These are phyloP conservation scores for Vitis labrusca DNA, from an alignment of 164 flowering plant species.

Conservation along the genomic window DNA sequence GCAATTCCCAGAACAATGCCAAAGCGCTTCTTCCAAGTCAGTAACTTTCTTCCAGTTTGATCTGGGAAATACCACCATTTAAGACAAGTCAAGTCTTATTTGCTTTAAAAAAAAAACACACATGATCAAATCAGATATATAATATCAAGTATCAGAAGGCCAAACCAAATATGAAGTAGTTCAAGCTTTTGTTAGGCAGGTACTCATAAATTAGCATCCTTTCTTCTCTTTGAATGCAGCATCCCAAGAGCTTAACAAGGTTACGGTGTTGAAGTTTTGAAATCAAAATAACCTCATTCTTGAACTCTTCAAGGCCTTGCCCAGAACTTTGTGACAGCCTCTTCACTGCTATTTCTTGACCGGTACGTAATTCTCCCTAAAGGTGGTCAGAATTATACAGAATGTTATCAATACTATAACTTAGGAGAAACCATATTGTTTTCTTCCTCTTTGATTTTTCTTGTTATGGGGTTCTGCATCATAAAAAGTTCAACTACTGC, in stretches of 20 bases:
- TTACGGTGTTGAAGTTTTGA: slow-evolving; percentile 55
- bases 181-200: slow-evolving; percentile 46
- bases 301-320: slow-evolving; percentile 43
- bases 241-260: slow-evolving; percentile 45
- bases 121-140: not conserved
- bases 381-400: no score
- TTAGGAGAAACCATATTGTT: slow-evolving; percentile 20
- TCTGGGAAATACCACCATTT: not conserved
- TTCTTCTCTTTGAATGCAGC: slow-evolving; percentile 38
- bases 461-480: no score
- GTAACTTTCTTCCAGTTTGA: not conserved
- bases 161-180: slow-evolving; percentile 16
- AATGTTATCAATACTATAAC: not conserved
- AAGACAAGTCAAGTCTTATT: not conserved
- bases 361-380: not conserved
- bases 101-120: no score
- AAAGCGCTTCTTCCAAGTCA: slow-evolving; percentile 13
- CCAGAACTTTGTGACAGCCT: slow-evolving; percentile 31
- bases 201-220: slow-evolving; percentile 49
- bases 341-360: slow-evolving; percentile 47
- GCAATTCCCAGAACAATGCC: slow-evolving; percentile 28
- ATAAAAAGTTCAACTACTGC: slow-evolving; percentile 8
- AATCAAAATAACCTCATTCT: slow-evolving; percentile 42
- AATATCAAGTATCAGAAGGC: no score
- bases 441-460: no score